A percentile compares a stretch with the other conserved stretches of the same genome.
Evolutionary conservation across 352 stramenopile genomes (phyloP).

Genomic region (Phytophthora agathidicida): DNA sequence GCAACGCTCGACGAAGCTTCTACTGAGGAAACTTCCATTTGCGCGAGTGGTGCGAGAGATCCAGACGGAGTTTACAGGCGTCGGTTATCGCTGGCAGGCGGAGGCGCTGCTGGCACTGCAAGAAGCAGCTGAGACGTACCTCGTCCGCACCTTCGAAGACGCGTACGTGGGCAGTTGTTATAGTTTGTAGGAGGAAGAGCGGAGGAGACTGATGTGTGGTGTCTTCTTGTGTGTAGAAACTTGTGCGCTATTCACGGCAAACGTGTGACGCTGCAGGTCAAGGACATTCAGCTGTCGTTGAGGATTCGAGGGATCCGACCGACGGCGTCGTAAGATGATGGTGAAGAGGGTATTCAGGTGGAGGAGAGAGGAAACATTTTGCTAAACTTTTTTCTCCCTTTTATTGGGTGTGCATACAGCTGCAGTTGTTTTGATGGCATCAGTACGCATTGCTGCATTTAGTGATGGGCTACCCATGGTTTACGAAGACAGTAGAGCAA

Average conservation of each 20-base stretch:
- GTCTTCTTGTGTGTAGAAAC: slow-evolving; percentile 69
- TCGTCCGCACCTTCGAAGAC: slow-evolving; percentile 96
- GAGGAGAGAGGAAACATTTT: slow-evolving; percentile 9
- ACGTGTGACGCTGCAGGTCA: slow-evolving; percentile 95
- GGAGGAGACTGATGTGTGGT: background rate
- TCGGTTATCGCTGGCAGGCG: slow-evolving; percentile 90
- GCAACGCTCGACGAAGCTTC: slow-evolving; percentile 95
- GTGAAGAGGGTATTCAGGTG: background rate
- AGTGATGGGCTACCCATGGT: background rate
- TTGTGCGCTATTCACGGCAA: slow-evolving; percentile 96
- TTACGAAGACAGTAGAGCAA: background rate
- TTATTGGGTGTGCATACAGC: slow-evolving; percentile 7
- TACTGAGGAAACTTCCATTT: slow-evolving; percentile 97
- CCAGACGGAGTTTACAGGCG: slow-evolving; percentile 84
- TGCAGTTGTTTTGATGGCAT: background rate
- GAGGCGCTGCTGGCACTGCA: slow-evolving; percentile 93
- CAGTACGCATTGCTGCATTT: slow-evolving; percentile 5
- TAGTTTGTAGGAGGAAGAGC: background rate
- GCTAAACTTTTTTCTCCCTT: slow-evolving; percentile 21
- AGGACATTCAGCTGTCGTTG: slow-evolving; percentile 95
- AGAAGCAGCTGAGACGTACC: slow-evolving; percentile 95
- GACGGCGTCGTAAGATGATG: slow-evolving; percentile 28
- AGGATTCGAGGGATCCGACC: slow-evolving; percentile 86
- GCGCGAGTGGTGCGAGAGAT: slow-evolving; percentile 95
- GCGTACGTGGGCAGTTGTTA: slow-evolving; percentile 68